A percentile compares a stretch with the other conserved stretches of the same genome.
These are phyloP conservation scores for Aspergillus nomiae DNA, from an alignment of 2,329 filamentous ascomycete species.

Conservation along the genomic window DNA sequence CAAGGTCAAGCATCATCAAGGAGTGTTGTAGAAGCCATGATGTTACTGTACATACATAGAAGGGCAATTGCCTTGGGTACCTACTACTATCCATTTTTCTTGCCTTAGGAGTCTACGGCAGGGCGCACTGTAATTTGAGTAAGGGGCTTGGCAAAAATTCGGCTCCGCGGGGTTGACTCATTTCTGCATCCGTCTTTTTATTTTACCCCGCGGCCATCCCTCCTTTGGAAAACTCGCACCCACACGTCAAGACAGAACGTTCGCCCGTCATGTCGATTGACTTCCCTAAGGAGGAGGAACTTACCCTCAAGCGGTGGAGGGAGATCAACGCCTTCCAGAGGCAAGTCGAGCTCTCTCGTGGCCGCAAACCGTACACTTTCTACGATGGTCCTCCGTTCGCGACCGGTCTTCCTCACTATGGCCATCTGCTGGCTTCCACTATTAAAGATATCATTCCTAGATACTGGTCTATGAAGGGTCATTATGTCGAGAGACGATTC, in stretches of 20 bases:
- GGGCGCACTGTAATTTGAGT: neutral
- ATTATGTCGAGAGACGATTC: conserved; percentile 87
- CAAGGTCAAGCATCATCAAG: neutral
- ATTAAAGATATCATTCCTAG: conserved; percentile 97
- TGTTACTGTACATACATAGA: neutral
- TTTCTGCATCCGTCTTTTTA: conserved; percentile 15
- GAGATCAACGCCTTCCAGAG: conserved; percentile 89
- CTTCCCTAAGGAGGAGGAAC: conserved; percentile 90
- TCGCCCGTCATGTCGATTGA: conserved; percentile 73
- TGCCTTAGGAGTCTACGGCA: neutral
- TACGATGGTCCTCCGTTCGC: conserved; percentile 85
- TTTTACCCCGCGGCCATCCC: conserved; percentile 28
- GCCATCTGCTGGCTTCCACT: conserved; percentile 83
- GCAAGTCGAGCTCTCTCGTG: conserved; percentile 83
- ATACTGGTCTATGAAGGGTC: conserved; percentile 97
- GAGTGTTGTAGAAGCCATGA: neutral
- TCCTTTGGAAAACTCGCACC: conserved; percentile 20
- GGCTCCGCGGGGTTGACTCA: conserved; percentile 16
- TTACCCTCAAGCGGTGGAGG: conserved; percentile 80
- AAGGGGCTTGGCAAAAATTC: conserved; percentile 5
- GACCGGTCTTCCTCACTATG: conserved; percentile 70
- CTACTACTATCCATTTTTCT: neutral
- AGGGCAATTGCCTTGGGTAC: neutral
- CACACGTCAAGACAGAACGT: conserved; percentile 18
- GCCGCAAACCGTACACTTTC: conserved; percentile 85